Conservation (phyloP, 345 rosid genomes). For the Eucalyptus polyanthemos region DNA sequence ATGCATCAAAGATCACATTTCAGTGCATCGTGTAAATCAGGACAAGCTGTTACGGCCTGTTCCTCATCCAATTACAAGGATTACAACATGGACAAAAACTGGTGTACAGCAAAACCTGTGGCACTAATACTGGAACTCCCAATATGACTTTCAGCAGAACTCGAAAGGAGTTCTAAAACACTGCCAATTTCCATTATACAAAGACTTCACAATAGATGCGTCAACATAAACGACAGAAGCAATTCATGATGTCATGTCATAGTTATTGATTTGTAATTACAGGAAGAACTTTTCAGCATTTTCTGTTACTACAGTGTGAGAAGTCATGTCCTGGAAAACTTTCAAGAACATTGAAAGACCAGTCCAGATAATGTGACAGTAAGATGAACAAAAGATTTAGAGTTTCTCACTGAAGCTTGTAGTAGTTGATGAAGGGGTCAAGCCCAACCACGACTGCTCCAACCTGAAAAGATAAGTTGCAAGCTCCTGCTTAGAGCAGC, state of each 20-base stretch:
- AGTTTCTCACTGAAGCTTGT: conserved; percentile 81
- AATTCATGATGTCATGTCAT: not conserved
- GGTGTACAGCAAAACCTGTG: not conserved
- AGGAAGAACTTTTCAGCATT: not conserved
- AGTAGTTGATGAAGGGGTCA: conserved; percentile 76
- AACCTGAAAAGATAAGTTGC: conserved; percentile 31
- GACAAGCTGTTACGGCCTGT: not conserved
- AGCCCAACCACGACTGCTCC: conserved; percentile 95
- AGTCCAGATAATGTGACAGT: not conserved
- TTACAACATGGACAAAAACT: not conserved
- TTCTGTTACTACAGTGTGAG: not conserved
- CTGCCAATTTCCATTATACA: not conserved
- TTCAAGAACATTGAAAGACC: not conserved
- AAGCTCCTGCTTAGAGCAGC: not conserved
- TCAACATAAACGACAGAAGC: not conserved
- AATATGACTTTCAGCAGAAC: not conserved
- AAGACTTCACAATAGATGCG: not conserved
- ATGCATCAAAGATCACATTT: not conserved
- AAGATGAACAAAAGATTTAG: not conserved
- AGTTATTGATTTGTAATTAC: not conserved
- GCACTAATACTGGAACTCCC: not conserved
- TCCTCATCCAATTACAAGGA: not conserved
- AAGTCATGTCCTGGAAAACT: not conserved
- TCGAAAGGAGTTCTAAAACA: not conserved
- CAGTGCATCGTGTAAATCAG: not conserved